Evolutionary conservation across 495 filamentous ascomycete genomes (phyloP).

Genomic region (Penicillium steckii): DNA sequence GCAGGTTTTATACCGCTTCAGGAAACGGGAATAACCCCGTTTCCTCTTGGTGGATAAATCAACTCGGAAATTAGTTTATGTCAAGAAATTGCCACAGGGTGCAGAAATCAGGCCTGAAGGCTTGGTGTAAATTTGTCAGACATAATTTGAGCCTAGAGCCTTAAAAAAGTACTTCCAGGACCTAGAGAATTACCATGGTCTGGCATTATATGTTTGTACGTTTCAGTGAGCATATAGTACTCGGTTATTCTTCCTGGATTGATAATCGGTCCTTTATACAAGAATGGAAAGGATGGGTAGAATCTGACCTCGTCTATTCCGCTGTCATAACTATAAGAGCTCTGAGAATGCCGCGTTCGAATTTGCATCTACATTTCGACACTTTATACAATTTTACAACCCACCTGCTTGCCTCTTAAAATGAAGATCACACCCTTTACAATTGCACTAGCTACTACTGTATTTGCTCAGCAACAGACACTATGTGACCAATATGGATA

Average conservation of each 20-base stretch:
- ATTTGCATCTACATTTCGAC: too few relatives aligned
- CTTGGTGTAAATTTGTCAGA: background rate
- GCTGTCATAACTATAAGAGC: background rate
- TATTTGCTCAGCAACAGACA: conserved; percentile 12
- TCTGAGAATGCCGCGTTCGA: too few relatives aligned
- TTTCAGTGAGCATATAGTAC: background rate
- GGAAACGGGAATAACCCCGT: background rate
- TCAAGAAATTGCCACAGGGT: background rate
- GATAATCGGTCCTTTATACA: background rate
- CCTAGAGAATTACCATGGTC: background rate
- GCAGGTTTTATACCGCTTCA: background rate
- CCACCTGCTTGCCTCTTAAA: background rate
- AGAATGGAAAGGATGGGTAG: background rate
- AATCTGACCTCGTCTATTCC: background rate
- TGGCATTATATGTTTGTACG: background rate
- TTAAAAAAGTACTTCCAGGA: background rate
- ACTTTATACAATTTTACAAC: background rate
- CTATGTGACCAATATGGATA: conserved; percentile 42
- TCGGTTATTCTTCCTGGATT: background rate
- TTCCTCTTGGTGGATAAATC: background rate
- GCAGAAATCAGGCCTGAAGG: background rate
- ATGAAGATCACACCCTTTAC: conserved; percentile 6
- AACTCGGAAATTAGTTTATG: background rate
- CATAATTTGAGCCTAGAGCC: background rate
- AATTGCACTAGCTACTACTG: conserved; percentile 1